phyloP scores from a whole-genome alignment of 2,329 filamentous ascomycete genomes.

The Boeremia exigua region DNA sequence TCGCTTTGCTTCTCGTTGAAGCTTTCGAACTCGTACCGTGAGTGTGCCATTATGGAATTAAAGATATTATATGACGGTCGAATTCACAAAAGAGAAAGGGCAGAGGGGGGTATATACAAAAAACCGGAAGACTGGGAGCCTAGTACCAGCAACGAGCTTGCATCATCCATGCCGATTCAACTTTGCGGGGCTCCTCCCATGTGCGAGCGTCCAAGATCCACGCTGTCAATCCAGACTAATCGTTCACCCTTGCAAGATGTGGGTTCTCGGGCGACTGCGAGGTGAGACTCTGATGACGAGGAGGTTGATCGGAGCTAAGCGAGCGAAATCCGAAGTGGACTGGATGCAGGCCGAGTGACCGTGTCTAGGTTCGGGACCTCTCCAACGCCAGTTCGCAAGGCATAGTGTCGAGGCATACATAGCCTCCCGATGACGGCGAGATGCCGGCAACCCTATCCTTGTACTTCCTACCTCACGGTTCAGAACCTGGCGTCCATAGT shows the following conservation, averaged over 20 bases:
- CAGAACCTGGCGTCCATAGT: constrained; percentile 2
- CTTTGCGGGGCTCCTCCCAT: constrained; percentile 15
- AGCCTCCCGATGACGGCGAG: constrained; percentile 2
- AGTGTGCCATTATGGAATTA: constrained; percentile 13
- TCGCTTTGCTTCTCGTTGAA: constrained; percentile 12
- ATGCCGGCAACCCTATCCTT: constrained; percentile 2
- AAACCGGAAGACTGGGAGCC: not conserved
- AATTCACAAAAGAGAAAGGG: not conserved
- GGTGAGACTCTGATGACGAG: constrained; percentile 7
- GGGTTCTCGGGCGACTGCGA: not conserved
- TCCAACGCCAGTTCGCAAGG: not conserved
- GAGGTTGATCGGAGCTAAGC: constrained; percentile 7
- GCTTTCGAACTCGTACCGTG: not conserved
- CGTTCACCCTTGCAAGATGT: constrained; percentile 1
- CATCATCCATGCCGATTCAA: constrained; percentile 12
- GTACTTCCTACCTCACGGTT: constrained; percentile 4
- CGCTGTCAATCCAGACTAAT: not conserved
- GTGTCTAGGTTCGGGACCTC: not conserved
- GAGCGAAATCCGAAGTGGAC: not conserved
- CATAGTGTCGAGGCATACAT: constrained; percentile 6
- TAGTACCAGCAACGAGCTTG: constrained; percentile 9
- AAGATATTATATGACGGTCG: constrained; percentile 1
- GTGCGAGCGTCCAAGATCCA: constrained; percentile 6
- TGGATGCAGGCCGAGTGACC: not conserved
- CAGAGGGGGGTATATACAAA: constrained; percentile 9